Conservation (phyloP, 1,284 basidiomycete genomes). For the Sanghuangporus weigelae region DNA sequence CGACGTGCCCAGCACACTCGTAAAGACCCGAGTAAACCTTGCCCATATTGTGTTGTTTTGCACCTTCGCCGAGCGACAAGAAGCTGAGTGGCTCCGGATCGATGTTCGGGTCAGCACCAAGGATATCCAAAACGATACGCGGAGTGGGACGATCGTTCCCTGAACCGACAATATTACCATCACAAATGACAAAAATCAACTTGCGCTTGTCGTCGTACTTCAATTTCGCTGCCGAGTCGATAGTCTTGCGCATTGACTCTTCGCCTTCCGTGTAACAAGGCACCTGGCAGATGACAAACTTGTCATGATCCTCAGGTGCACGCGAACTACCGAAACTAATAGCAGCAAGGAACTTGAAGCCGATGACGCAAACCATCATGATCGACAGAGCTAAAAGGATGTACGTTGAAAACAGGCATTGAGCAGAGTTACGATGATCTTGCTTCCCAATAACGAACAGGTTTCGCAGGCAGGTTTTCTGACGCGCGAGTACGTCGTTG, state of each 20-base stretch:
- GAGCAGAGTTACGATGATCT: constrained; percentile 87
- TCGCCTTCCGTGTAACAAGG: constrained; percentile 98
- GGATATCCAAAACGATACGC: constrained; percentile 92
- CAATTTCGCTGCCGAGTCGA: constrained; percentile 90
- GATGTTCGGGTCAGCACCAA: constrained; percentile 88
- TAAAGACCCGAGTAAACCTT: constrained; percentile 98
- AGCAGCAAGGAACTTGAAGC: constrained; percentile 97
- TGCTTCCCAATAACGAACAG: constrained; percentile 89
- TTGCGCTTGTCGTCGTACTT: constrained; percentile 99
- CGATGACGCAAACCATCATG: constrained; percentile 94
- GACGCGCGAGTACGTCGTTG: constrained; percentile 61
- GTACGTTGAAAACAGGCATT: constrained; percentile 90
- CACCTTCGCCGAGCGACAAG: constrained; percentile 89
- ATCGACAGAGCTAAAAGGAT: constrained; percentile 87
- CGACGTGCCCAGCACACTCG: constrained; percentile 91
- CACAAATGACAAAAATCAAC: constrained; percentile 90
- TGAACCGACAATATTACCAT: constrained; percentile 97
- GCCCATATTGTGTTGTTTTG: constrained; percentile 97
- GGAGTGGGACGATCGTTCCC: constrained; percentile 92
- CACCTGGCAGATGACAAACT: constrained; percentile 98
- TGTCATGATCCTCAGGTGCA: constrained; percentile 94
- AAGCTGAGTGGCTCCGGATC: constrained; percentile 96
- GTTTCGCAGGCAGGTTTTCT: constrained; percentile 88
- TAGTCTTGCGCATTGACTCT: constrained; percentile 80
- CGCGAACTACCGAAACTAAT: constrained; percentile 82